Evolutionary conservation across 495 filamentous ascomycete genomes (phyloP).

Genomic region (Aspergillus taichungensis): DNA sequence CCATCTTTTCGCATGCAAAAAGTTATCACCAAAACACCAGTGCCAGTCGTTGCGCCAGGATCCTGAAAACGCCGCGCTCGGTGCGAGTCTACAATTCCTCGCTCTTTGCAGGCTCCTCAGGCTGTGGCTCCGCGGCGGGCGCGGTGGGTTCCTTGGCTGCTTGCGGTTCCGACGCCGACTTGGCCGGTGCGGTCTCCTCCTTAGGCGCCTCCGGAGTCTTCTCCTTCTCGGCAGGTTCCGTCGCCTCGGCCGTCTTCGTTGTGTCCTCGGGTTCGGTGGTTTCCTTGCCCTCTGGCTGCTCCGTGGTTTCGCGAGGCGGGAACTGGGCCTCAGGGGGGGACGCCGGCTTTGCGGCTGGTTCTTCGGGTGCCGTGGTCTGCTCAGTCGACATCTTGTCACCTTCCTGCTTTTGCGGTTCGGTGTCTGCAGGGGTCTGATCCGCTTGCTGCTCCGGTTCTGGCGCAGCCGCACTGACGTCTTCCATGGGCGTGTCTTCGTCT

Average conservation of each 20-base stretch:
- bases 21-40: conserved; percentile 29
- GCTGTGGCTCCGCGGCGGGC: conserved; percentile 13
- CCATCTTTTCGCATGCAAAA: too few relatives aligned
- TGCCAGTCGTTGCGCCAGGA: conserved; percentile 37
- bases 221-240: conserved; percentile 7
- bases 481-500: conserved; percentile 57
- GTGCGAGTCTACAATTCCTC: conserved; percentile 19
- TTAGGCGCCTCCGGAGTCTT: conserved; percentile 14
- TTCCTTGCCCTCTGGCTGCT: conserved; percentile 6
- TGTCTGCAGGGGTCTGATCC: conserved; percentile 11
- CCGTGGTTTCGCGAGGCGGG: conserved; percentile 15
- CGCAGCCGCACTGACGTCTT: conserved; percentile 38
- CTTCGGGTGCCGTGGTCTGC: conserved; percentile 12
- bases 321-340: conserved; percentile 15
- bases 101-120: conserved; percentile 22
- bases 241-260: conserved; percentile 4
- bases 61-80: conserved; percentile 9
- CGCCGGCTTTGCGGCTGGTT: conserved; percentile 10
- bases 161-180: conserved; percentile 9
- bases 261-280: conserved; percentile 8
- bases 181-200: conserved; percentile 11
- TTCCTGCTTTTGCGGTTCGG: conserved; percentile 4
- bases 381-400: conserved; percentile 20
- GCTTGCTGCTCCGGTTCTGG: conserved; percentile 16
- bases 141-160: conserved; percentile 15